A percentile compares a stretch with the other conserved stretches of the same genome.
These are phyloP conservation scores for Rhizopus microsporus DNA, from an alignment of 371 early-diverging fungal species.

Conservation along the genomic window DNA sequence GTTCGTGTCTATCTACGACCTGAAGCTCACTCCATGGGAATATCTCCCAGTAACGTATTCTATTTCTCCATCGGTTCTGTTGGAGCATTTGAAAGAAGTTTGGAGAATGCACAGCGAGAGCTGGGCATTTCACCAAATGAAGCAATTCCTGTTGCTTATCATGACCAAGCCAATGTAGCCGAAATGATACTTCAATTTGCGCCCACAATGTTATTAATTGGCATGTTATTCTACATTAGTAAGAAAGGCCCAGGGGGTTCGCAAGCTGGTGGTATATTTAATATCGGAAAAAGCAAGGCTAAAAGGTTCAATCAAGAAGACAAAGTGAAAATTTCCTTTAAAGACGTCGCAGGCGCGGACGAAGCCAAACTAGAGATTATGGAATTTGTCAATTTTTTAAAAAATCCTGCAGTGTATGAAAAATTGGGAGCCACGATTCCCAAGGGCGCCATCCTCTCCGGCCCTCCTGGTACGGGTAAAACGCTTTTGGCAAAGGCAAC, in stretches of 20 bases:
- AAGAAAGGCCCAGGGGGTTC: constrained; percentile 76
- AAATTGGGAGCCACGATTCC: constrained; percentile 99
- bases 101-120: constrained; percentile 91
- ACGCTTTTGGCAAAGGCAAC: constrained; percentile 98
- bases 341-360: constrained; percentile 99
- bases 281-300: constrained; percentile 95
- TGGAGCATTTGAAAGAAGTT: constrained; percentile 89
- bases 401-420: constrained; percentile 96
- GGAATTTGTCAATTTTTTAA: constrained; percentile 99
- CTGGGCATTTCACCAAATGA: constrained; percentile 87
- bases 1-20: constrained; percentile 82
- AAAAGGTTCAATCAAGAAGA: constrained; percentile 97
- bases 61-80: constrained; percentile 95
- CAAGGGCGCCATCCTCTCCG: constrained; percentile 95
- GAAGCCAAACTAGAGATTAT: constrained; percentile 99
- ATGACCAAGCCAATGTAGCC: constrained; percentile 72
- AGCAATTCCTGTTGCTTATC: constrained; percentile 88
- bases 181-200: constrained; percentile 84
- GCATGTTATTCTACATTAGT: constrained; percentile 85
- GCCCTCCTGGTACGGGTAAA: constrained; percentile 99
- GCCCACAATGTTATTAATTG: constrained; percentile 90
- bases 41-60: constrained; percentile 37
- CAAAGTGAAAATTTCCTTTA: constrained; percentile 94
- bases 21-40: constrained; percentile 61
- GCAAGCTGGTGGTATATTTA: constrained; percentile 84